A percentile compares a stretch with the other conserved stretches of the same genome.
Evolutionary conservation across 345 rosid species (phyloP).

Genomic region (Gossypium herbaceum): DNA sequence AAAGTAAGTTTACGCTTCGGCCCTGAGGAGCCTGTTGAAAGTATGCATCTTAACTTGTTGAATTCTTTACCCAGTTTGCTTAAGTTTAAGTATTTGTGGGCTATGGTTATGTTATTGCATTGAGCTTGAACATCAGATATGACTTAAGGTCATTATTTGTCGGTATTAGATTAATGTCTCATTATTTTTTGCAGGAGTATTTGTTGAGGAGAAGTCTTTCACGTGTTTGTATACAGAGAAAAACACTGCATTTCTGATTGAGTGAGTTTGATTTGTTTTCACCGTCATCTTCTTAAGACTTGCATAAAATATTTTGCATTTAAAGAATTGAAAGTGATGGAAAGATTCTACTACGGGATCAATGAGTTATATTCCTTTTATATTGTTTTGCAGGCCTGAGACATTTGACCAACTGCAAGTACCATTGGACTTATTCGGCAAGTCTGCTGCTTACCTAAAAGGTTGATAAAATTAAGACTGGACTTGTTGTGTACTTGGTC

Average conservation of each 20-base stretch:
- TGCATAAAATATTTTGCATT: neutral
- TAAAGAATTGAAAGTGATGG: neutral
- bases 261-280: slow-evolving; percentile 45
- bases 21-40: slow-evolving; percentile 82
- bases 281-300: neutral
- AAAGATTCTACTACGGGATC: neutral
- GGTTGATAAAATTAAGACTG: slow-evolving; percentile 37
- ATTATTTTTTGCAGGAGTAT: slow-evolving; percentile 53
- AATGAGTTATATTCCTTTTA: neutral
- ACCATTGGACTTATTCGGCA: slow-evolving; percentile 68
- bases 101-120: neutral
- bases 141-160: neutral
- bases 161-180: slow-evolving; percentile 2
- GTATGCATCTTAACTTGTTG: slow-evolving; percentile 36
- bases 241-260: slow-evolving; percentile 64
- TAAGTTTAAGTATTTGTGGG: neutral
- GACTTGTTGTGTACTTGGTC: slow-evolving; percentile 6
- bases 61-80: neutral
- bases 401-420: slow-evolving; percentile 88
- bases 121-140: neutral
- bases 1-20: slow-evolving; percentile 81
- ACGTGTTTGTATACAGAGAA: slow-evolving; percentile 73
- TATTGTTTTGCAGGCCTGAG: slow-evolving; percentile 46
- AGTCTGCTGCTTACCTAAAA: slow-evolving; percentile 65
- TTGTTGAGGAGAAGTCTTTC: slow-evolving; percentile 74